Evolutionary conservation across 2,329 filamentous ascomycete species (phyloP).

Genomic region (Scedosporium boydii): DNA sequence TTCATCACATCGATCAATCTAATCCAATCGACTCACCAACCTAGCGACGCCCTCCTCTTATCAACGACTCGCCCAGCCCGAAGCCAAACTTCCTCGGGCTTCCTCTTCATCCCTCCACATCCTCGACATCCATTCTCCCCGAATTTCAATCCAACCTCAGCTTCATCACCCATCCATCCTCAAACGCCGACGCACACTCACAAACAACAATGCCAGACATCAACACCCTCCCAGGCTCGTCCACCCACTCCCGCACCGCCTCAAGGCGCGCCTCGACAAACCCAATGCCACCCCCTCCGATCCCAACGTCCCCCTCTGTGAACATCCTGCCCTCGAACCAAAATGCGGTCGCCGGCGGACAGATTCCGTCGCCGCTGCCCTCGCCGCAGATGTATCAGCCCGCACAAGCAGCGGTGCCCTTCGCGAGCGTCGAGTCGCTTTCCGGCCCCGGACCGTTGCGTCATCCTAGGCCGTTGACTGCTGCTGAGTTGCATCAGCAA

Average conservation of each 20-base stretch:
- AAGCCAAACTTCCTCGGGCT: no score
- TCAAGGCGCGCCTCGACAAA: slow-evolving; percentile 34
- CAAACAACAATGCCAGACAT: slow-evolving; percentile 40
- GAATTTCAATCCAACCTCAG: not conserved
- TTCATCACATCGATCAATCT: no score
- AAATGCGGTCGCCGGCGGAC: slow-evolving; percentile 23
- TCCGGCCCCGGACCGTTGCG: slow-evolving; percentile 64
- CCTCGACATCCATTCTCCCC: not conserved
- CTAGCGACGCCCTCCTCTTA: no score
- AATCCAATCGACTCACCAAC: no score
- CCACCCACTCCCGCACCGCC: slow-evolving; percentile 32
- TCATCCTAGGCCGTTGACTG: slow-evolving; percentile 79
- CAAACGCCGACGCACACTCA: no score
- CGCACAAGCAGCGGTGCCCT: slow-evolving; percentile 18
- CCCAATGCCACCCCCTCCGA: slow-evolving; percentile 31
- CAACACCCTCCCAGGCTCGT: slow-evolving; percentile 41
- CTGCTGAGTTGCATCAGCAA: slow-evolving; percentile 79
- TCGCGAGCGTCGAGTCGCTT: slow-evolving; percentile 31
- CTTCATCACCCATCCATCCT: not conserved
- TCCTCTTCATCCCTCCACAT: not conserved
- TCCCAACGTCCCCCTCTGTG: slow-evolving; percentile 29
- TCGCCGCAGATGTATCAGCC: slow-evolving; percentile 21
- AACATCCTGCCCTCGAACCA: slow-evolving; percentile 51
- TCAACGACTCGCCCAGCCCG: no score
- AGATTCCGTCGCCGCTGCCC: slow-evolving; percentile 21